phyloP scores from a whole-genome alignment of 306 rosid species.

The Quercus variabilis region DNA sequence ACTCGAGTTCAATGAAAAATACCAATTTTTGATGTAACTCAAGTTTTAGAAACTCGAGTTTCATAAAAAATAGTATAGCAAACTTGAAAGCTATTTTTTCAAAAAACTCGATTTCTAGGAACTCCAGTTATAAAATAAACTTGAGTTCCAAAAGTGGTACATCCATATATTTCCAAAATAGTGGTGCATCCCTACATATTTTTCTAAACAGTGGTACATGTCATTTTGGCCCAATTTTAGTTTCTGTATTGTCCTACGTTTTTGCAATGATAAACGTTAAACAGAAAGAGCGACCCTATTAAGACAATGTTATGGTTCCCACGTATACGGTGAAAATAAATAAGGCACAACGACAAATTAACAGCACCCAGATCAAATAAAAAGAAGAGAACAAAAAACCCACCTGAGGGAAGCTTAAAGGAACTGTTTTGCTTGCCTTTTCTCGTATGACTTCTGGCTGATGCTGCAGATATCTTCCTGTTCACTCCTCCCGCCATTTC shows the following conservation, averaged over 20 bases:
- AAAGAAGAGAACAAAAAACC: not conserved
- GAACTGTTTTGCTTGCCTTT: constrained; percentile 45
- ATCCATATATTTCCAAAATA: too few species aligned
- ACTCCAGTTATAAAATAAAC: too few species aligned
- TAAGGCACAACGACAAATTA: not conserved
- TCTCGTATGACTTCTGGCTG: constrained; percentile 78
- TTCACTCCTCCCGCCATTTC: constrained; percentile 55
- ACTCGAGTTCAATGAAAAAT: too few species aligned
- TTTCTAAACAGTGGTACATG: not conserved
- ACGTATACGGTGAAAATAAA: not conserved
- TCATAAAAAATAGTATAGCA: too few species aligned
- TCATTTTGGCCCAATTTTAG: not conserved
- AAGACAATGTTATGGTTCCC: not conserved
- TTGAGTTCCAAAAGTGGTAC: too few species aligned
- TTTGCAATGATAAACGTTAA: not conserved
- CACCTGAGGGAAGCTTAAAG: constrained; percentile 52
- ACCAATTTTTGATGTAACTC: too few species aligned
- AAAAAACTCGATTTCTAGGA: too few species aligned
- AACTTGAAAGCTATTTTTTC: too few species aligned
- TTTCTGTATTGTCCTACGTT: not conserved
- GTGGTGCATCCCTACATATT: too few species aligned
- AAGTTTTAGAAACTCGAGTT: too few species aligned
- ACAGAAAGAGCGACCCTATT: not conserved
- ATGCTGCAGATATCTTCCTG: constrained; percentile 75
- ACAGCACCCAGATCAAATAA: not conserved